Base-by-base conservation (phyloP, 495 filamentous ascomycete genomes). In the Neurospora pannonica region DNA sequence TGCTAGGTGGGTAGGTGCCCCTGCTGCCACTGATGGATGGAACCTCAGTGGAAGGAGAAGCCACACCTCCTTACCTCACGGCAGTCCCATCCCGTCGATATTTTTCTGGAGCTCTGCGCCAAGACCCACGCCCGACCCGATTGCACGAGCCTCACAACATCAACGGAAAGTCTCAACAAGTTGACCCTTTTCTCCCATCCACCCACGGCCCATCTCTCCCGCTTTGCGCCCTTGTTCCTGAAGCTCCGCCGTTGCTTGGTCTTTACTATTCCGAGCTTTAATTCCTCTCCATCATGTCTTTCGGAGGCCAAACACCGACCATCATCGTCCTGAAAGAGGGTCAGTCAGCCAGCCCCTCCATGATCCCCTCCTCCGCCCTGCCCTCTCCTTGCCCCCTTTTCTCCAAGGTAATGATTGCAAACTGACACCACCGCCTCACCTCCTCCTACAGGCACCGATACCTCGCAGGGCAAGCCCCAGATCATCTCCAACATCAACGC, bases 321-420 rank as follows among this genome's bases (percentile, higher is more conserved):
- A 99, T 99, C 82, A 93, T 99, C 81, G 97, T 99, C 85, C 89
- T 99, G 77, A 97, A 96, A 86, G 96, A 99, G 86, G 95, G 95
- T 97, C 78, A 76, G 92, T 87, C 28, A 67, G 28, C 54, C 13
- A 81, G 74, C 79, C 80, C 79, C 82, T 83, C 83, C 83, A 78
- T 80, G 28, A 15, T 34, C 40, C 73, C 76, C 74, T 54, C 74
- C 69, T 28, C 40, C 48, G 11, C 34, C 19, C n/a, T 40, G 28
- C 3, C n/a, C 67, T 42, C n/a, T 34, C 67, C 43, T 17, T 76
- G 74, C 38, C 38, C 75, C 72, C 70, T 62, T 62, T 31, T 43
- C 54, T 43, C 39, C 71, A 24, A 24, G 46, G 48, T 8, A 62
- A 2, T 73, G 67, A 67, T 46, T 39, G 70, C 34, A 71, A 70